phyloP scores from a whole-genome alignment of 2,329 filamentous ascomycete species.

The Colletotrichum lupini region DNA sequence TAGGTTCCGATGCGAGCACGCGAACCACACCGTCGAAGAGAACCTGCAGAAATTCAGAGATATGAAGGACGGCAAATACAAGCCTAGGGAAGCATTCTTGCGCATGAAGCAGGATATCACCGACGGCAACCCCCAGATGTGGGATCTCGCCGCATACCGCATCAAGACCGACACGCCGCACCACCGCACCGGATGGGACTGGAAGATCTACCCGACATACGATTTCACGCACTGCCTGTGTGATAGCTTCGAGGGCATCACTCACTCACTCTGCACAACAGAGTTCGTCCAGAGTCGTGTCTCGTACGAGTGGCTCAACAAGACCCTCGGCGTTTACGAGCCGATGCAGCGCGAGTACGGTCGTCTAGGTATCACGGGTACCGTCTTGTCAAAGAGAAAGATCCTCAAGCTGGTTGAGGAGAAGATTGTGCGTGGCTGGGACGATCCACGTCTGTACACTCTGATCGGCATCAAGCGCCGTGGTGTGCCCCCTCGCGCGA shows the following conservation, averaged over 20 bases:
- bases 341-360: constrained; percentile 93
- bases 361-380: constrained; percentile 67
- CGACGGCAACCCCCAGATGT: constrained; percentile 92
- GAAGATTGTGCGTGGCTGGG: constrained; percentile 86
- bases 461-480: constrained; percentile 85
- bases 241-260: constrained; percentile 92
- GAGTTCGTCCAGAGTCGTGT: constrained; percentile 88
- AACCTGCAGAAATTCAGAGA: constrained; percentile 86
- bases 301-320: constrained; percentile 92
- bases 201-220: constrained; percentile 89
- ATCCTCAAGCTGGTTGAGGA: constrained; percentile 83
- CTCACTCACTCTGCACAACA: constrained; percentile 91
- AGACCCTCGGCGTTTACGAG: constrained; percentile 80
- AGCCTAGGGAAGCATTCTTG: constrained; percentile 83
- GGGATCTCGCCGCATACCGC: constrained; percentile 93
- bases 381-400: constrained; percentile 87
- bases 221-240: constrained; percentile 92
- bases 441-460: constrained; percentile 91
- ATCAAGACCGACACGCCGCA: constrained; percentile 79
- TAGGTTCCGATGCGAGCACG: constrained; percentile 84
- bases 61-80: constrained; percentile 93
- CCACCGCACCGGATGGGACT: constrained; percentile 82
- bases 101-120: constrained; percentile 93
- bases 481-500: constrained; percentile 87
- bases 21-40: constrained; percentile 77